Evolutionary conservation across 805 yeast genomes (phyloP).

Genomic region (Komagataella ulmi): DNA sequence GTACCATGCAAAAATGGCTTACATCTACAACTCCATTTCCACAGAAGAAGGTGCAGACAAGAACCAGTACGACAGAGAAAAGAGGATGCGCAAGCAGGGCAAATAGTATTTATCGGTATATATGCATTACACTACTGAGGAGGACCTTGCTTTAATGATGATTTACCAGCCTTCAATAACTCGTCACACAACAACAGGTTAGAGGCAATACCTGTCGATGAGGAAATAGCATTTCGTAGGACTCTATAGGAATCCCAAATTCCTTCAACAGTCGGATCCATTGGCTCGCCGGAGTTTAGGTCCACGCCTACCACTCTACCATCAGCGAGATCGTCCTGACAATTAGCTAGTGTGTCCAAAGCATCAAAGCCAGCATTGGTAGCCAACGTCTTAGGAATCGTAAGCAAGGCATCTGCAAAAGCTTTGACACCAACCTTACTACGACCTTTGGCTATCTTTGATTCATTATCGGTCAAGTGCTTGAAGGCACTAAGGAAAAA

Average conservation of each 20-base stretch:
- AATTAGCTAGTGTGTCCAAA: slow-evolving; percentile 74
- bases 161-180: slow-evolving; percentile 90
- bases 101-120: not conserved
- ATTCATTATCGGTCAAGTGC: slow-evolving; percentile 39
- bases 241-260: slow-evolving; percentile 96
- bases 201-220: slow-evolving; percentile 91
- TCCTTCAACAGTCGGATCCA: slow-evolving; percentile 91
- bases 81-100: slow-evolving; percentile 22
- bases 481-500: slow-evolving; percentile 76
- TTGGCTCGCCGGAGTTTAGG: slow-evolving; percentile 82
- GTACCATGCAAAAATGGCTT: slow-evolving; percentile 85
- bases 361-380: slow-evolving; percentile 91
- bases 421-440: slow-evolving; percentile 85
- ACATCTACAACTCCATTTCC: slow-evolving; percentile 72
- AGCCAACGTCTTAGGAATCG: slow-evolving; percentile 86
- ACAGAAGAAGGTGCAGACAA: slow-evolving; percentile 94
- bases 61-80: slow-evolving; percentile 84
- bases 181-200: slow-evolving; percentile 92
- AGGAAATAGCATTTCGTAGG: slow-evolving; percentile 78
- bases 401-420: slow-evolving; percentile 81
- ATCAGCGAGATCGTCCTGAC: slow-evolving; percentile 79
- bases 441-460: slow-evolving; percentile 64
- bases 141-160: slow-evolving; percentile 62
- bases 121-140: not conserved
- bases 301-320: slow-evolving; percentile 86